Evolutionary conservation across 2,329 filamentous ascomycete genomes (phyloP).

Genomic region (Pseudopyricularia javanii): DNA sequence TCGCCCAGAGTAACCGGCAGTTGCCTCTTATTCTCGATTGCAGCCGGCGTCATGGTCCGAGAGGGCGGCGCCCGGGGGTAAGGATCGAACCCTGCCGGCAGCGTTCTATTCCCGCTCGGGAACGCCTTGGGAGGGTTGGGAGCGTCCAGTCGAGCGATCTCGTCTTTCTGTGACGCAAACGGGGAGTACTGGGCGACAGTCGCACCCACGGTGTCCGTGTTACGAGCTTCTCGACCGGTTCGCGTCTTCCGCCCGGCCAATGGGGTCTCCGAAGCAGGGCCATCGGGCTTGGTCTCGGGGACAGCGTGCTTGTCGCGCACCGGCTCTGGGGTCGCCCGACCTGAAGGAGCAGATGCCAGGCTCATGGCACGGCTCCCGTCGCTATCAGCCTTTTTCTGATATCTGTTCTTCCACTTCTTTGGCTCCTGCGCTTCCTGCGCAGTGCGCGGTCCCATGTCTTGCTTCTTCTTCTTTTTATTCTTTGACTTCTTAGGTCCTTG

Average conservation of each 20-base stretch:
- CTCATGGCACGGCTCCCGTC: background rate
- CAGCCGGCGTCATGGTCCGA: background rate
- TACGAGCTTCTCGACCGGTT: background rate
- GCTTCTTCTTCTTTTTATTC: slow-evolving; percentile 6
- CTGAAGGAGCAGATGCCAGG: background rate
- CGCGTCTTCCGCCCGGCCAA: background rate
- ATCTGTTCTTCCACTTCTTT: background rate
- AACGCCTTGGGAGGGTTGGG: background rate
- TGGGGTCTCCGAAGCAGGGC: background rate
- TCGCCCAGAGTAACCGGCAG: background rate
- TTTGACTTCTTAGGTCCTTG: slow-evolving; percentile 2
- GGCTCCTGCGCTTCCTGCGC: background rate
- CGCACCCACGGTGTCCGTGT: background rate
- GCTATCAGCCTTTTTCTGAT: background rate
- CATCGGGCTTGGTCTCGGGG: background rate
- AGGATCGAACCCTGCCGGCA: slow-evolving; percentile 3
- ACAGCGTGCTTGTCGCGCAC: background rate
- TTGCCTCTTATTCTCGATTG: background rate
- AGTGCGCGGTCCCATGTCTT: background rate
- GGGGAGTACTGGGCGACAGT: background rate
- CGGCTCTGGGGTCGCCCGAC: background rate
- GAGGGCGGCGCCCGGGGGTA: background rate
- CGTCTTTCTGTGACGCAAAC: slow-evolving; percentile 1
- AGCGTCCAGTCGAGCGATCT: background rate
- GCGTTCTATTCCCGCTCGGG: background rate